These are phyloP conservation scores for Periconia digitata DNA, from an alignment of 2,329 filamentous ascomycete species.

Conservation along the genomic window DNA sequence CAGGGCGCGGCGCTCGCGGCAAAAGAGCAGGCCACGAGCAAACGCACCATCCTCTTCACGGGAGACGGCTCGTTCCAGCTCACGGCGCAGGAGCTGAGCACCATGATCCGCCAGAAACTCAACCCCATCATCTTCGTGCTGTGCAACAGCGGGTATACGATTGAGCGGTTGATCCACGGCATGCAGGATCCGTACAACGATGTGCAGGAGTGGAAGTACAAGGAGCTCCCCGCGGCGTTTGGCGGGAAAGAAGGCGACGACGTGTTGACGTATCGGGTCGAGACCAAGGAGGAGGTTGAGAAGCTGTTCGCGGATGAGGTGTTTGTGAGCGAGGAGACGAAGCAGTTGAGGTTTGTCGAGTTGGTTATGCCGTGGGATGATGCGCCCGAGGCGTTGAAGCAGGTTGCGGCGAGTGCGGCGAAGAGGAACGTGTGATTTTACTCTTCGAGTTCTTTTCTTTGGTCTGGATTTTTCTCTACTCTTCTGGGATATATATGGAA, in stretches of 20 bases:
- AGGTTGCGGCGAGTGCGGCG: conserved; percentile 71
- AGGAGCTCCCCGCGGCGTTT: conserved; percentile 67
- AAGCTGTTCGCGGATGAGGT: conserved; percentile 63
- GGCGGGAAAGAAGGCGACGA: conserved; percentile 58
- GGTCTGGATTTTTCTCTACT: neutral
- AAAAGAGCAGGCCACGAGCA: conserved; percentile 58
- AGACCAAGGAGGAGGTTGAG: conserved; percentile 69
- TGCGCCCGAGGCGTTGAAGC: conserved; percentile 68
- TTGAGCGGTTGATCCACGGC: conserved; percentile 86
- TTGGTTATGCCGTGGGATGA: conserved; percentile 79
- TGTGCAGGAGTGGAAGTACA: conserved; percentile 73
- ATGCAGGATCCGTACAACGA: conserved; percentile 81
- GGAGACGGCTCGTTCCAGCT: conserved; percentile 87
- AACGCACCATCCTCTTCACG: conserved; percentile 80
- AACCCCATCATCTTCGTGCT: conserved; percentile 83
- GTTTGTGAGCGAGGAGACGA: conserved; percentile 53
- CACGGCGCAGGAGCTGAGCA: conserved; percentile 80
- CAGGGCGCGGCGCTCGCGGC: conserved; percentile 74
- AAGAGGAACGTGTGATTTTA: conserved; percentile 51
- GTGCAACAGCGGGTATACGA: conserved; percentile 86
- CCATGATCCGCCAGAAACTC: conserved; percentile 75
- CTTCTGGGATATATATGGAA: too few relatives aligned
- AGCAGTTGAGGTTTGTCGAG: conserved; percentile 72
- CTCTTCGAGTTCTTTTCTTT: neutral
- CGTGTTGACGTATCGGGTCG: conserved; percentile 67